Evolutionary conservation across 2,329 filamentous ascomycete genomes (phyloP).

Genomic region (Aspergillus arachidicola): DNA sequence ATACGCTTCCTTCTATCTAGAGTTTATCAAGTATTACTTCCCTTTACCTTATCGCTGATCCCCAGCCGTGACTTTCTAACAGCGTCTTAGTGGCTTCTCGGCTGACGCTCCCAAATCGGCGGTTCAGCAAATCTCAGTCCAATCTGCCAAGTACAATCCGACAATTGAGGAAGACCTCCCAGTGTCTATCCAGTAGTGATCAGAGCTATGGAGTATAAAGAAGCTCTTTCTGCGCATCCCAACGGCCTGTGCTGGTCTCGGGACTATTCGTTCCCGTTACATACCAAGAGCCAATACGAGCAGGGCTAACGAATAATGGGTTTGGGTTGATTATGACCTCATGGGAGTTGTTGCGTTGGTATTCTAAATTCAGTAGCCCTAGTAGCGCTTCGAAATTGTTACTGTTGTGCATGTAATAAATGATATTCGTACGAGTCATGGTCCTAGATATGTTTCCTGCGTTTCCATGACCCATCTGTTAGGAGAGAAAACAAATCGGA

Average conservation of each 20-base stretch:
- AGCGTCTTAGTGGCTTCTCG: conserved; percentile 68
- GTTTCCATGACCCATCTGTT: background rate
- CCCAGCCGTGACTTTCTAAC: conserved; percentile 11
- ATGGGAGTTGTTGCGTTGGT: background rate
- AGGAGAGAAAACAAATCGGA: background rate
- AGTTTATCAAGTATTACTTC: conserved; percentile 44
- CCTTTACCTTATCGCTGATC: background rate
- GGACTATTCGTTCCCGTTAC: background rate
- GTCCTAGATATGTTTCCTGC: background rate
- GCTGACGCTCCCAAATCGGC: conserved; percentile 71
- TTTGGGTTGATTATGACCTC: background rate
- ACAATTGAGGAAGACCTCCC: conserved; percentile 77
- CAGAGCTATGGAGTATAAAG: background rate
- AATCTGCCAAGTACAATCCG: conserved; percentile 63
- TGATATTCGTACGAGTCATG: background rate
- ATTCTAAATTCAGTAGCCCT: background rate
- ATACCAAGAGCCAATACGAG: background rate
- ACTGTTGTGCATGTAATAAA: background rate
- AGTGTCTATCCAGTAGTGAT: conserved; percentile 51
- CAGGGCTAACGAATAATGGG: background rate
- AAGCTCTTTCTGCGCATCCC: background rate
- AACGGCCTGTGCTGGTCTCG: conserved; percentile 10
- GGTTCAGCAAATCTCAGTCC: conserved; percentile 67
- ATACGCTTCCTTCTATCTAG: conserved; percentile 26
- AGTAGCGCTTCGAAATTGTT: background rate